Evolutionary conservation across 2,329 filamentous ascomycete species (phyloP).

Genomic region (Stachybotrys elegans): DNA sequence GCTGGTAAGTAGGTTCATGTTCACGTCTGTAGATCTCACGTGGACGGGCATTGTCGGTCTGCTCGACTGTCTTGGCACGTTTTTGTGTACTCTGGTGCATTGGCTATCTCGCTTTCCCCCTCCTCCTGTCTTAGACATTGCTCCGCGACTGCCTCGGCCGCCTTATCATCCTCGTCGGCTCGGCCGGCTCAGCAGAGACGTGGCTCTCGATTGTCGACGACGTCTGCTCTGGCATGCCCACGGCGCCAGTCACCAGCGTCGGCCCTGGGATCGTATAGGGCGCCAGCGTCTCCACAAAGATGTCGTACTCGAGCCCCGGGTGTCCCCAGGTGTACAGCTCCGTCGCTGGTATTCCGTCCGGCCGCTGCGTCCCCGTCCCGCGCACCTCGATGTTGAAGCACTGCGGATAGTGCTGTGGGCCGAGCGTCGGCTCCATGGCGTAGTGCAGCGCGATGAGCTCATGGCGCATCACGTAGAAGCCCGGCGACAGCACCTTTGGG

Average conservation of each 20-base stretch:
- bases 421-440: constrained; percentile 18
- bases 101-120: too few species aligned
- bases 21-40: too few species aligned
- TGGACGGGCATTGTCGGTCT: too few species aligned
- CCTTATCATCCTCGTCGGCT: too few species aligned
- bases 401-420: constrained; percentile 44
- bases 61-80: too few species aligned
- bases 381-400: constrained; percentile 44
- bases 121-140: too few species aligned
- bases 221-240: constrained; percentile 1
- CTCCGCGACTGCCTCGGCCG: too few species aligned
- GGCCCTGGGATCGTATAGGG: constrained; percentile 15
- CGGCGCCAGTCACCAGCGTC: background rate
- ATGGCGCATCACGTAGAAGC: constrained; percentile 47
- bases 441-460: constrained; percentile 49
- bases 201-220: background rate
- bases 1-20: too few species aligned
- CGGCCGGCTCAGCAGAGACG: background rate
- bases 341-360: constrained; percentile 29
- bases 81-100: too few species aligned
- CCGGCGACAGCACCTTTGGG: constrained; percentile 36
- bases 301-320: constrained; percentile 33
- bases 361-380: constrained; percentile 19
- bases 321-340: constrained; percentile 34
- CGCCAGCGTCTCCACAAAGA: constrained; percentile 21